Conservation (phyloP, 2,329 filamentous ascomycete genomes). For the Colletotrichum echinochloae region DNA sequence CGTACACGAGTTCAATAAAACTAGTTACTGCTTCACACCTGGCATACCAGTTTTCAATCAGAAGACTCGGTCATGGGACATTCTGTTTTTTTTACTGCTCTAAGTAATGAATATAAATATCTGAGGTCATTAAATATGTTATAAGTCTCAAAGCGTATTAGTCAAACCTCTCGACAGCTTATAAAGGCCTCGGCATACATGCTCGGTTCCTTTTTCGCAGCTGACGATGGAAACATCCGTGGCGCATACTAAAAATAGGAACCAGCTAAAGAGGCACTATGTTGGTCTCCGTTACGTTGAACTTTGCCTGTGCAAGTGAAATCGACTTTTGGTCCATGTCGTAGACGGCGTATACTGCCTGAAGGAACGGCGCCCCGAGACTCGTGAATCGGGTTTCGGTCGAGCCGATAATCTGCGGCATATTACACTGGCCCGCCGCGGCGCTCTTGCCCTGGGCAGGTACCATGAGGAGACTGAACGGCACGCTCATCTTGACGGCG, state of each 20-base stretch:
- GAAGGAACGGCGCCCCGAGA: constrained; percentile 14
- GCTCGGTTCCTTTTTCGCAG: too few relatives aligned
- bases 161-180: background rate
- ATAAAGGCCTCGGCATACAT: background rate
- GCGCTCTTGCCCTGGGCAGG: background rate
- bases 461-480: constrained; percentile 6
- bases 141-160: background rate
- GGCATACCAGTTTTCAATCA: too few relatives aligned
- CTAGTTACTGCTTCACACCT: background rate
- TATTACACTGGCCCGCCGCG: background rate
- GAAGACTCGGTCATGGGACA: background rate
- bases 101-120: background rate
- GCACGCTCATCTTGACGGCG: constrained; percentile 13
- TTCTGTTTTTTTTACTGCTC: background rate
- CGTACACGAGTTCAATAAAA: background rate
- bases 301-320: constrained; percentile 25
- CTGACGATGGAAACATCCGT: background rate
- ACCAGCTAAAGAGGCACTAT: constrained; percentile 5
- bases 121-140: background rate
- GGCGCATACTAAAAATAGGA: background rate
- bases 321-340: constrained; percentile 22
- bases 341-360: constrained; percentile 23
- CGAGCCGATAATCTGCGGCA: constrained; percentile 6
- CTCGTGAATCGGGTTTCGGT: background rate
- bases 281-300: constrained; percentile 17